Evolutionary conservation across 768 basidiomycete genomes (phyloP), one percentile per base, ranked within the genome.

Genomic region (Galerina sulciceps): DNA sequence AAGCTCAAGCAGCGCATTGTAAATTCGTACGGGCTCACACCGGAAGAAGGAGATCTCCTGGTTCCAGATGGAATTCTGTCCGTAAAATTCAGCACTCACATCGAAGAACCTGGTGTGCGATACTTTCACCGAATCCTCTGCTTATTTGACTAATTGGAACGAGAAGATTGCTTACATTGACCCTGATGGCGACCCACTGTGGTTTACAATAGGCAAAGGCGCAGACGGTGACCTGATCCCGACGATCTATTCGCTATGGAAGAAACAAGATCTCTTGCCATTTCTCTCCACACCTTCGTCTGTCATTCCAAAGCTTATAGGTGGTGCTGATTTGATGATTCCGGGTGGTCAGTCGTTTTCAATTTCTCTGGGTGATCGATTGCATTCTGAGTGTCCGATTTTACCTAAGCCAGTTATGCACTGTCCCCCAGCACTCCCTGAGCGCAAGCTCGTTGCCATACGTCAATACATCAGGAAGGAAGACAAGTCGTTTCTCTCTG

Each of bases 281-380:
- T 81, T 81, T 58, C 62, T 94, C n/a, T 83, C 86, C 2, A 93
- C 92, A 0, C 89, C 91, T 2, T 70, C 83, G 1, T 73, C 84
- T 10, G 92, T 93, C 26, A 83, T 93, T 37, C 88, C 88, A 1
- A 78, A 87, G 22, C 80, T 95, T 11, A 75, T 85, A 3, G 85
- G 84, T 10, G 93, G 93, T n/a, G 91, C 93, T 0, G 92, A 95
- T 75, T 81, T 94, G 8, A 94, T 95, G 91, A 86, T 90, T 35
- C 91, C 93, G 4, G 93, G 92, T 72, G 90, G 90, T 89, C 67
- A 67, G 86, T 76, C 31, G 1, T 20, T 11, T 18, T 14, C 11
- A n/a, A 22, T 26, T 37, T 18, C n/a, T 48, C 8, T 23, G 20
- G 17, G n/a, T 47, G 20, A 23, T 6, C 0, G 46, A 46, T n/a